phyloP scores from a whole-genome alignment of 2,329 filamentous ascomycete species.

The Huntiella decipiens region DNA sequence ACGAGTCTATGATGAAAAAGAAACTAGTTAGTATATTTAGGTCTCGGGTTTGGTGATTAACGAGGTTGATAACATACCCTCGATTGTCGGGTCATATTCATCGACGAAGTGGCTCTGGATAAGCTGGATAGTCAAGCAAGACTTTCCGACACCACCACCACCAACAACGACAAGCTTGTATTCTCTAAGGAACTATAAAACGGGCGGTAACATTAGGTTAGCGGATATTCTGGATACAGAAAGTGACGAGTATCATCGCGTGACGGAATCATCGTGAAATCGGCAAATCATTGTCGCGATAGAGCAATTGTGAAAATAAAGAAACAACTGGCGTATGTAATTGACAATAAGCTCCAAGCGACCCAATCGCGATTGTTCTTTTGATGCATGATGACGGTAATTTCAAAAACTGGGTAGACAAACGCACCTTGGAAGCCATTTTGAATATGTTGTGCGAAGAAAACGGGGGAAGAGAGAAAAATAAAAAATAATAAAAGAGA shows the following conservation, averaged over 20 bases:
- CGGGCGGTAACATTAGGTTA: neutral
- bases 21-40: neutral
- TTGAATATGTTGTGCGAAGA: conserved; percentile 12
- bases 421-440: conserved; percentile 24
- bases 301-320: no score
- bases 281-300: no score
- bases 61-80: conserved; percentile 44
- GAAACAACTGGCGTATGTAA: no score
- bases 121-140: conserved; percentile 93
- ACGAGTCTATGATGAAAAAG: conserved; percentile 52
- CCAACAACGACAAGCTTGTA: conserved; percentile 96
- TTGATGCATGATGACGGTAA: no score
- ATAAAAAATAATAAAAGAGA: conserved; percentile 1
- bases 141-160: conserved; percentile 96
- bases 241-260: no score
- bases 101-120: conserved; percentile 96
- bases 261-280: no score
- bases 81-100: conserved; percentile 97
- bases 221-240: neutral
- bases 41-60: neutral
- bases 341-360: no score
- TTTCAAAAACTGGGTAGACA: no score
- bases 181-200: conserved; percentile 57
- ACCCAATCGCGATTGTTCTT: no score
- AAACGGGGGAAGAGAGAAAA: neutral